phyloP scores from a whole-genome alignment of 495 filamentous ascomycete genomes.

The Staphylotrichum longicolle region DNA sequence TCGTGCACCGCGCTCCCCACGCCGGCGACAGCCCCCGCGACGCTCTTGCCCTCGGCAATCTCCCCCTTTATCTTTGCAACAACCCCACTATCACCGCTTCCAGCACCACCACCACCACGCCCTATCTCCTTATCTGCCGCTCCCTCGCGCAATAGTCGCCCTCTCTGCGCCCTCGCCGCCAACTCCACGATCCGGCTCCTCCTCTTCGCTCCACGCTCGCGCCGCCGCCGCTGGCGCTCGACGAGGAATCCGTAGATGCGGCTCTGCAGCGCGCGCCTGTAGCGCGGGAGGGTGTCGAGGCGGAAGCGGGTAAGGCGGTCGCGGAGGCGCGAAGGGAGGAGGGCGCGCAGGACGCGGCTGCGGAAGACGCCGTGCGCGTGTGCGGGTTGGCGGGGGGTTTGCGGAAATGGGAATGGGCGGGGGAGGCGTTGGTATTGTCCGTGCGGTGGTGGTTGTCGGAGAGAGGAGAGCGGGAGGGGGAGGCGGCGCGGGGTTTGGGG shows the following conservation, averaged over 20 bases:
- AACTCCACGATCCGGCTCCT: neutral
- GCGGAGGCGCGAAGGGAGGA: conserved; percentile 53
- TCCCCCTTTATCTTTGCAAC: too few relatives aligned
- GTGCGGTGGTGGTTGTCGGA: neutral
- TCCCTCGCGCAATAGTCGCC: too few relatives aligned
- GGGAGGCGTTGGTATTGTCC: neutral
- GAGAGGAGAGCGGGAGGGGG: neutral
- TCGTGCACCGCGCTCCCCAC: too few relatives aligned
- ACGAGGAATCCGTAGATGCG: conserved; percentile 72
- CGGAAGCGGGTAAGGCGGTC: conserved; percentile 63
- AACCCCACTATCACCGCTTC: too few relatives aligned
- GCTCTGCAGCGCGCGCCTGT: conserved; percentile 67
- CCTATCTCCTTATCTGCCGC: too few relatives aligned
- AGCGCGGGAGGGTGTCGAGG: conserved; percentile 67
- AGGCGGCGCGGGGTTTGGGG: neutral
- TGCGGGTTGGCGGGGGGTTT: conserved; percentile 25
- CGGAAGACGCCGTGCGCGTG: conserved; percentile 47
- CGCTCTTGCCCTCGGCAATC: too few relatives aligned
- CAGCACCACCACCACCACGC: too few relatives aligned
- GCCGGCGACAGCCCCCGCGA: too few relatives aligned
- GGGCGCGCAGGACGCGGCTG: conserved; percentile 54
- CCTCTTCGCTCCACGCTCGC: neutral
- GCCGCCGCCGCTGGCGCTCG: conserved; percentile 48
- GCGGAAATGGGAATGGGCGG: conserved; percentile 17
- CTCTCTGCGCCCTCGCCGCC: neutral